These are phyloP conservation scores for Bretschneidera sinensis DNA, from an alignment of 345 rosid genomes.

Conservation along the genomic window DNA sequence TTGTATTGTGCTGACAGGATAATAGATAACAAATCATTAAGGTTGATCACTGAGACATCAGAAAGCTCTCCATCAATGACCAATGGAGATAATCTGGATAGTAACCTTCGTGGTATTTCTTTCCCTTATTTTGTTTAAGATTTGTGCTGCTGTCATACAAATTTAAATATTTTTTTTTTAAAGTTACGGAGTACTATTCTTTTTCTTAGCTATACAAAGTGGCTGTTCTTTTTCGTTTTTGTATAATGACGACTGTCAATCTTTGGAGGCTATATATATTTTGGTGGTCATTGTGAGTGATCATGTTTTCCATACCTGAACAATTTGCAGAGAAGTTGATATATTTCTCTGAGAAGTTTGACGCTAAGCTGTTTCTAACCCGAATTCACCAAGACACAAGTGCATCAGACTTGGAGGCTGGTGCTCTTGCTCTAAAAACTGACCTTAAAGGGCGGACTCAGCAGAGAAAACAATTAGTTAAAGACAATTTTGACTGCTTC, in stretches of 20 bases:
- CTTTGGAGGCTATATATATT: background rate
- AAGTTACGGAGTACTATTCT: no score
- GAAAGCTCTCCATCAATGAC: constrained; percentile 60
- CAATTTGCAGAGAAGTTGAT: constrained; percentile 79
- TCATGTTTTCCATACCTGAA: constrained; percentile 1
- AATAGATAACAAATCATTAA: constrained; percentile 78
- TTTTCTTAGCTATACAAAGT: background rate
- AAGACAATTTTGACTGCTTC: constrained; percentile 96
- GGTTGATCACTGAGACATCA: constrained; percentile 71
- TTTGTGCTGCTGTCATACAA: no score
- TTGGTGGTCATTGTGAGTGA: background rate
- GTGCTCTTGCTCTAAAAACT: constrained; percentile 90
- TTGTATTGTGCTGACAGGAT: constrained; percentile 45
- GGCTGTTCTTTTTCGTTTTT: background rate
- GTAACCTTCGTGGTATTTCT: constrained; percentile 60
- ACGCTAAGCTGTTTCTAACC: constrained; percentile 87
- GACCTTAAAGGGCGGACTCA: constrained; percentile 90
- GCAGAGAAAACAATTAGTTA: constrained; percentile 91
- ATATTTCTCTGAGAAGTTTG: constrained; percentile 85
- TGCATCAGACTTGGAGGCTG: constrained; percentile 87
- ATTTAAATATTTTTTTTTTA: no score
- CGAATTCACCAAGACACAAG: constrained; percentile 78
- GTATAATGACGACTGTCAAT: background rate
- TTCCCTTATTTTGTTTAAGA: background rate
- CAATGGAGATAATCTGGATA: constrained; percentile 49